Evolutionary conservation across 2,329 filamentous ascomycete species (phyloP).

Genomic region (Fusarium sp.): DNA sequence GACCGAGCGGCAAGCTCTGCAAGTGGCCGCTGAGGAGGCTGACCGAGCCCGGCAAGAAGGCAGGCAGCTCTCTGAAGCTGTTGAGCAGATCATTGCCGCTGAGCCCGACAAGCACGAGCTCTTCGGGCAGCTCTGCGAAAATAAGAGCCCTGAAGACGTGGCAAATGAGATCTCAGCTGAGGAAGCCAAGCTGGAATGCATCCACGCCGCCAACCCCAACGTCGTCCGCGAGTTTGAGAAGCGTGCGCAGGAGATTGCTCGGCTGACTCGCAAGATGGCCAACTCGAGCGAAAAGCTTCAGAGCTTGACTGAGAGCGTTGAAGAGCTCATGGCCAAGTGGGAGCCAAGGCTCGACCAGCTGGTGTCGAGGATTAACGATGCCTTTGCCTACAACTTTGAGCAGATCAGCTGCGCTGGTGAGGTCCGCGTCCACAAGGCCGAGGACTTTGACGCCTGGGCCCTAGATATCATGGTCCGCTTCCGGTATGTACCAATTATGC

Average conservation of each 20-base stretch:
- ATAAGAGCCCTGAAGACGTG: constrained; percentile 71
- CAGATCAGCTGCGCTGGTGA: constrained; percentile 95
- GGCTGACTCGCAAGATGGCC: constrained; percentile 68
- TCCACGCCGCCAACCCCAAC: constrained; percentile 80
- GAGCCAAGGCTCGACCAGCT: constrained; percentile 86
- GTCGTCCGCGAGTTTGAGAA: constrained; percentile 83
- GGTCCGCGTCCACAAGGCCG: constrained; percentile 87
- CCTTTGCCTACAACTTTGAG: constrained; percentile 93
- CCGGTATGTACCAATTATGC: constrained; percentile 66
- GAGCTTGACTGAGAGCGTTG: constrained; percentile 68
- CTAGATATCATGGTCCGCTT: constrained; percentile 97
- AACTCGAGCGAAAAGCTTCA: constrained; percentile 67
- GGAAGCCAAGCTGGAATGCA: constrained; percentile 80
- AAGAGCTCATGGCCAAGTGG: constrained; percentile 77
- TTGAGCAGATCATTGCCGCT: constrained; percentile 54
- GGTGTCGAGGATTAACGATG: constrained; percentile 84
- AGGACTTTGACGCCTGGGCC: constrained; percentile 94
- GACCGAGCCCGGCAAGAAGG: constrained; percentile 53
- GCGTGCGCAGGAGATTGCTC: constrained; percentile 76
- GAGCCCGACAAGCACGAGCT: constrained; percentile 55
- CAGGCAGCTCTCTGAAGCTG: constrained; percentile 47
- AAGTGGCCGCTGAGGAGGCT: constrained; percentile 53
- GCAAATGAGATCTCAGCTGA: constrained; percentile 80
- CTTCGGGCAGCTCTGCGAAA: constrained; percentile 58
- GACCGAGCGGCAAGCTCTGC: constrained; percentile 53